Conservation (phyloP, 257 asterid species). For the Solanum medicagineum region DNA sequence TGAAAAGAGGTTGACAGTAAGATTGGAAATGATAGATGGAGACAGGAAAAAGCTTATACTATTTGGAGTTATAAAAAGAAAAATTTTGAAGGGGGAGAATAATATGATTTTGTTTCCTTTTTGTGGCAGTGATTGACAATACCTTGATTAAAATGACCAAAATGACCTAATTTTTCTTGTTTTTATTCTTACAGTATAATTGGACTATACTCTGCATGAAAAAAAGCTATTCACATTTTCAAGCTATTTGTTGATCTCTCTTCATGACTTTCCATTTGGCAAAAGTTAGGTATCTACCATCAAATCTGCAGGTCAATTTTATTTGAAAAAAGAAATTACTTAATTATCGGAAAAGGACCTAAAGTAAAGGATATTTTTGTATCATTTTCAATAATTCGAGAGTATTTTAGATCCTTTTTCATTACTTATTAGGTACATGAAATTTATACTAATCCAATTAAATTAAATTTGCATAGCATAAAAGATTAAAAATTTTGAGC, state of each 20-base stretch:
- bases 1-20: constrained; percentile 21
- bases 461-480: neutral
- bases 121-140: constrained; percentile 48
- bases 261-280: neutral
- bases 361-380: too few species aligned
- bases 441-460: neutral
- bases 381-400: too few species aligned
- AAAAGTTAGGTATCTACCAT: neutral
- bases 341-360: too few species aligned
- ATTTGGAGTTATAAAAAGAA: neutral
- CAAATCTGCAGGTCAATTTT: neutral
- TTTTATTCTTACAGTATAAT: neutral
- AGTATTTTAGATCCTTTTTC: too few species aligned
- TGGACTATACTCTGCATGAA: neutral
- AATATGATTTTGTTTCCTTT: constrained; percentile 51
- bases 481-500: neutral
- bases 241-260: neutral
- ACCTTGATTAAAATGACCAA: constrained; percentile 24
- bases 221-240: neutral
- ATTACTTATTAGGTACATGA: neutral
- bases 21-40: constrained; percentile 21
- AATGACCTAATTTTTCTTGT: constrained; percentile 15
- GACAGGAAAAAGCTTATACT: constrained; percentile 23
- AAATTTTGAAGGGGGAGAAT: constrained; percentile 16
- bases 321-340: neutral